phyloP scores from a whole-genome alignment of 139 green algal species.

The Dunaliella sp. region DNA sequence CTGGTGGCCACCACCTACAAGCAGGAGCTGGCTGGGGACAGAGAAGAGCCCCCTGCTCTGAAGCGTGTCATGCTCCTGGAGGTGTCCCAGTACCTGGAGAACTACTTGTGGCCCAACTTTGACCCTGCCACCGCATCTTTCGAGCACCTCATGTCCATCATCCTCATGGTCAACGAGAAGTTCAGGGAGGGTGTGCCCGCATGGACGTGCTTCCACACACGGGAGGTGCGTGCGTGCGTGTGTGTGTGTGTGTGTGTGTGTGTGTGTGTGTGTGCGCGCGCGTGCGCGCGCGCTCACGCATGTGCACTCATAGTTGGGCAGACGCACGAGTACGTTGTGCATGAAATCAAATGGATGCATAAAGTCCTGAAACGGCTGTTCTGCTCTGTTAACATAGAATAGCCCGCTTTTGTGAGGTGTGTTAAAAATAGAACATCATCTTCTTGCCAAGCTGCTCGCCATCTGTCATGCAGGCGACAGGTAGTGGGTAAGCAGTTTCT shows the following conservation, averaged over 20 bases:
- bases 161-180: constrained; percentile 96
- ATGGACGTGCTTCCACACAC: constrained; percentile 74
- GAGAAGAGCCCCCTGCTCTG: constrained; percentile 36
- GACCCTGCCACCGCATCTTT: constrained; percentile 40
- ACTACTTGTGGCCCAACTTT: constrained; percentile 92
- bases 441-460: no score
- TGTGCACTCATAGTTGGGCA: no score
- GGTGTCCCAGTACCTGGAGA: constrained; percentile 93
- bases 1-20: constrained; percentile 68
- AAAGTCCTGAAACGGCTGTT: no score
- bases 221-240: constrained; percentile 34
- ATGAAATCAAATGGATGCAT: no score
- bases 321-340: no score
- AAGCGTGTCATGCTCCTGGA: constrained; percentile 77
- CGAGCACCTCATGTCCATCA: constrained; percentile 86
- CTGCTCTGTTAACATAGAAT: no score
- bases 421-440: no score
- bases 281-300: no score
- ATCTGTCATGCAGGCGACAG: no score
- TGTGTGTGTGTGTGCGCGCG: neutral
- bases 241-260: neutral
- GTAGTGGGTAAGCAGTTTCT: no score
- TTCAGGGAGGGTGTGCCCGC: constrained; percentile 78
- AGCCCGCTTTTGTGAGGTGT: no score
- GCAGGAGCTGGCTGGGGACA: constrained; percentile 56